Evolutionary conservation across 495 filamentous ascomycete genomes (phyloP), one percentile per base, ranked within the genome.

Genomic region (Bacidia rubella): DNA sequence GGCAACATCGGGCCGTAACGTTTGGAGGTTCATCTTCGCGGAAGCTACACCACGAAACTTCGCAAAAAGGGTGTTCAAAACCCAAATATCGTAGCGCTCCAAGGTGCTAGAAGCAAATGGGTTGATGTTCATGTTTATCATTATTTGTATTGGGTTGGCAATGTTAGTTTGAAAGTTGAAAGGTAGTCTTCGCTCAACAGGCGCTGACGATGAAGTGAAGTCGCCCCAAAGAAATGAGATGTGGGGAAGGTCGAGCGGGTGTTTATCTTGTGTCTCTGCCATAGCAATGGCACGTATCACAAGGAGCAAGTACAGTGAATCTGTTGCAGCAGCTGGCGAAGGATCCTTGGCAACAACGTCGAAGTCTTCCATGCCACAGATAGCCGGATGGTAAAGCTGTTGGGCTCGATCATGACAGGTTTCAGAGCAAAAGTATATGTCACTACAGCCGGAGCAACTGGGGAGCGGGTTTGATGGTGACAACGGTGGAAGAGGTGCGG

Each of bases 171-270:
- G 72, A 72, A 97, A 97, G 49, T 82, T 85, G 73, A 94, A 97
- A 0, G 90, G 90, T 0, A 97, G 79, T 19, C 51, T 38, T 21
- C 54, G 56, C 5, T 46, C 12, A 3, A 47, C 27, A 20, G 55
- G 29, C 2, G 23, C 29, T 25, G 19, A 19, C 3, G 38, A 25
- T 3, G 26, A 62, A 50, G 68, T 67, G 65, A 81, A 85, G 62
- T 82, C 92, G n/a, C 90, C 93, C 83, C 94, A 97, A 54, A 96
- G 90, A 66, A 88, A 95, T 60, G 90, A 90, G 26, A 92, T 75
- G 59, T 94, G 85, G 0, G 75, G 74, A 0, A 97, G 75, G 1
- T 92, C 83, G 12, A 97, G 75, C 1, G 93, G 87, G 60, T 98
- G 86, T 3, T 76, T 64, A 19, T 80, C 75, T 63, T 90, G 86